Base-by-base conservation (phyloP, 1,139 yeast genomes). In the Chernovozyma aurita region DNA sequence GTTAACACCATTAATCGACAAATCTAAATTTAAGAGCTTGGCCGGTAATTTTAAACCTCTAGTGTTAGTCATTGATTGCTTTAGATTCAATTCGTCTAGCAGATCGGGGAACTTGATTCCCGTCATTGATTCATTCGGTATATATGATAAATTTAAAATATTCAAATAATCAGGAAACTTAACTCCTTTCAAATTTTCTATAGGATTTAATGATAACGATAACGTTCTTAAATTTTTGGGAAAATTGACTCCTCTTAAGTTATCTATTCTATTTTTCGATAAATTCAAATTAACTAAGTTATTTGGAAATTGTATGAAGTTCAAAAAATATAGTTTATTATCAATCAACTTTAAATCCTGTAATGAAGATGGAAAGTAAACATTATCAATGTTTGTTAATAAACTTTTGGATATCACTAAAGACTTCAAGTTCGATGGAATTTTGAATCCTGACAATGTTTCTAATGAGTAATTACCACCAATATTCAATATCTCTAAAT, bases 51-150 rank as follows among this genome's bases (percentile, higher is more conserved):
- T 70, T 32, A 70, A 53, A 0, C 76, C 76, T 37, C 75, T 51
- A 1, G 74, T 67, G 41, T 59, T 68, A 2, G 74, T 67, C 75
- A 70, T 70, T 4, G 72, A 63, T 33, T 65, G 67, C 44, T 68
- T 74, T 13, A 70, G 48, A 41, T 70, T 70, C 32, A 70, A 55
- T 3, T 57, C 57, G 15, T 49, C 46, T 24, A 65, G 48, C 57
- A 52, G 58, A 36, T 70, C 76, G 0, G 76, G 76, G 37, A 70
- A 68, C 39, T 65, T 66, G 9, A 70, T 61, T 0, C 75, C 73
- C 0, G 74, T 61, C 76, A 70, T 69, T 4, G 73, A 61, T 41
- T 70, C 76, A 43, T 68, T 70, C 3, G 76, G 75, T 12, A 69
- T 61, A 41, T 65, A 63, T 3, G 73, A 65, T 4, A 66, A 44